Base-by-base conservation (phyloP, 1,284 basidiomycete species). In the Ceratobasidium theobromae region DNA sequence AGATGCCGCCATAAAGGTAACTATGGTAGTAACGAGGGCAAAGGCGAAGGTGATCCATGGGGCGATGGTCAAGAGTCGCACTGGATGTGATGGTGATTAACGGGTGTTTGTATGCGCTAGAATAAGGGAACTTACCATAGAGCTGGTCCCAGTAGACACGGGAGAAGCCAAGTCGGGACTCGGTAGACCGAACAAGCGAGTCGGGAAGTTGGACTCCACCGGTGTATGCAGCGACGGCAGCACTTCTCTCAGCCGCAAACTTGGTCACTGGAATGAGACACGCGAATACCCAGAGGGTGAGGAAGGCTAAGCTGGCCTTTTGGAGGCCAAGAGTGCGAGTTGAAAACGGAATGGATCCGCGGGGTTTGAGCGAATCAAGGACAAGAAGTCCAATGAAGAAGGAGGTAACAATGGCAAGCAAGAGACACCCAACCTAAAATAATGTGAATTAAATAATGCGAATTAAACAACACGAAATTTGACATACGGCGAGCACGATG, bases 11-110 rank as follows among this genome's bases (percentile, higher is more conserved):
- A 69, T 8, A 62, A 74, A 69, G 18, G 72, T 76, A 53, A 80
- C 73, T 18, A 72, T 67, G 11, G 79, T 75, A 11, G 80, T 74
- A 55, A 79, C 71, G 43, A 75, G 40, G 16, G 77, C 75, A 70
- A 80, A 80, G n/a, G 82, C 68, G 48, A 81, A 67, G 0, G 81
- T 71, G 68, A 82, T 77, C 83, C 82, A 84, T 4, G 82, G 81
- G 18, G 84, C 70, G 57, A 82, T 76, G 2, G 80, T 79, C 9
- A 80, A 70, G 30, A 82, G 74, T 60, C 74, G 75, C 68, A 82
- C 83, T 84, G 38, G n/a, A 16, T 21, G 53, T 40, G 27, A 30
- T 25, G n/a, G n/a, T n/a, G n/a, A 54, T 40, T 28, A 60, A 35
- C 38, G 48, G 57, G 40, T 32, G 25, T 18, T 11, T 40, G 46